phyloP scores from a whole-genome alignment of 2,329 filamentous ascomycete species.

The Tolypocladium album region DNA sequence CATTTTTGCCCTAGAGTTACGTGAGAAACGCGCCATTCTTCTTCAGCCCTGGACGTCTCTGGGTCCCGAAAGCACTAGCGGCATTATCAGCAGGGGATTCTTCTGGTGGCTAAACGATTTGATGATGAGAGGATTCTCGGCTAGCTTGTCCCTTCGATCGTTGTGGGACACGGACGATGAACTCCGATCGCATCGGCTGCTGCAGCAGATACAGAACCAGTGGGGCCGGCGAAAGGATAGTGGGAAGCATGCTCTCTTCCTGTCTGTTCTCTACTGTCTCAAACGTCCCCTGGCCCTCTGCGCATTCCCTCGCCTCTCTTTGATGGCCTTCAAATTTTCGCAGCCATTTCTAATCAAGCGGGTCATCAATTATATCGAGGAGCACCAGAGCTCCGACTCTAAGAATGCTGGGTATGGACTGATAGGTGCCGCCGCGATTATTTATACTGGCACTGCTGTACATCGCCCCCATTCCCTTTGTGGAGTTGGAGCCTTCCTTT shows the following conservation, averaged over 20 bases:
- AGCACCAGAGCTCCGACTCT: neutral
- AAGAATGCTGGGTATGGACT: neutral
- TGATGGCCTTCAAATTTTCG: neutral
- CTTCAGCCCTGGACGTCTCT: neutral
- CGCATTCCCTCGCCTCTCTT: neutral
- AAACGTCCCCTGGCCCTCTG: neutral
- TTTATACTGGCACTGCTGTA: neutral
- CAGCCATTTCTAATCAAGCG: neutral
- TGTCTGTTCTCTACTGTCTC: neutral
- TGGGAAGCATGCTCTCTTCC: neutral
- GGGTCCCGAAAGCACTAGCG: neutral
- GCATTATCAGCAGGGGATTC: neutral
- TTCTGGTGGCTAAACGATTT: neutral
- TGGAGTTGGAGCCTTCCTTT: too few relatives aligned
- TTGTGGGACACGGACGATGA: neutral
- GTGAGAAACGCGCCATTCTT: neutral
- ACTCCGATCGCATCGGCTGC: neutral
- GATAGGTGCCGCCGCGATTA: neutral
- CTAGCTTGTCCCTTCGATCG: neutral
- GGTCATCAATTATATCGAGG: neutral
- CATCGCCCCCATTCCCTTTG: too few relatives aligned
- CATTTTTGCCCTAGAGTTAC: neutral
- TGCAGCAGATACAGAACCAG: neutral
- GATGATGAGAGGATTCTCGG: neutral
- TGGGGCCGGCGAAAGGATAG: neutral